Evolutionary conservation across 2,329 filamentous ascomycete genomes (phyloP).

Genomic region (Cladosporium cucumerinum): DNA sequence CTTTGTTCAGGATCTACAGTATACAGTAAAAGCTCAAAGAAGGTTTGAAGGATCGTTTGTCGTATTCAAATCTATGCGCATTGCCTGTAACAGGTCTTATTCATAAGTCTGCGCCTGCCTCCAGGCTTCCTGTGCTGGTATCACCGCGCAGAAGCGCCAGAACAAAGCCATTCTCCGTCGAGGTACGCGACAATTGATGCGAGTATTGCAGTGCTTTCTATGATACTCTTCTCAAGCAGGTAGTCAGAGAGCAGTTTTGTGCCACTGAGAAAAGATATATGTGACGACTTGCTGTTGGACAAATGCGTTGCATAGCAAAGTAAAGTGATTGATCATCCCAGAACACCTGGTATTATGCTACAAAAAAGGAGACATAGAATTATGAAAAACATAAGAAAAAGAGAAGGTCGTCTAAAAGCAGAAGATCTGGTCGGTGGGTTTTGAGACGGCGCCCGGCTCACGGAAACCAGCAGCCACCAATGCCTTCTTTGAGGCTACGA

Average conservation of each 20-base stretch:
- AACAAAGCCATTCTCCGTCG: neutral
- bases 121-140: neutral
- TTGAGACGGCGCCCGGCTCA: slow-evolving; percentile 88
- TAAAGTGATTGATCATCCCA: neutral
- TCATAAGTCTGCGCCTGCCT: neutral
- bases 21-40: neutral
- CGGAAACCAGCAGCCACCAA: slow-evolving; percentile 60
- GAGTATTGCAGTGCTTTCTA: neutral
- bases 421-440: slow-evolving; percentile 94
- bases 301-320: neutral
- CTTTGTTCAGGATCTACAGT: neutral
- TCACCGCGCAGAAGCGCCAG: neutral
- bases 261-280: neutral
- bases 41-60: neutral
- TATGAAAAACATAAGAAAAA: neutral
- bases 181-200: neutral
- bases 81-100: neutral
- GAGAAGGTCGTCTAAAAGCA: slow-evolving; percentile 63
- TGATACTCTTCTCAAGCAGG: neutral
- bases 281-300: neutral
- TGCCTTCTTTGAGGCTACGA: slow-evolving; percentile 54
- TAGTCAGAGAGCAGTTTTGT: neutral
- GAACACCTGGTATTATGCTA: neutral
- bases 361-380: neutral
- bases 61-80: neutral